These are phyloP conservation scores for Stagonosporopsis cucurbitacearum DNA, from an alignment of 2,329 filamentous ascomycete genomes.

Conservation along the genomic window DNA sequence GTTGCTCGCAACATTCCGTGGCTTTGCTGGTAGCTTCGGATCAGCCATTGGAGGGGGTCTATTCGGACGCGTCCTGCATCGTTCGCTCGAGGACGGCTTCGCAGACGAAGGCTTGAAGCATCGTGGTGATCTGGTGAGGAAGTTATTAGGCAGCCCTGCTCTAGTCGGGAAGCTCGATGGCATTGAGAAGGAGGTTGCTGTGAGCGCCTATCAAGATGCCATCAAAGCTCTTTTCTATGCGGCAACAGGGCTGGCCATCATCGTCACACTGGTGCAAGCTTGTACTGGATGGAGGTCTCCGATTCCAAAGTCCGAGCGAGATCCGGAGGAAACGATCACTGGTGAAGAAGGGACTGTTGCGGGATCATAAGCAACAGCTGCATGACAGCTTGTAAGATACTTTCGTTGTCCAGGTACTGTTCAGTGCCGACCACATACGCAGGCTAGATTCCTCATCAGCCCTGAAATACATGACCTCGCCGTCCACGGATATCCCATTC, in stretches of 20 bases:
- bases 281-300: constrained; percentile 62
- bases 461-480: not conserved
- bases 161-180: constrained; percentile 59
- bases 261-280: constrained; percentile 62
- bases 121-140: constrained; percentile 57
- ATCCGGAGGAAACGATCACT: constrained; percentile 30
- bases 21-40: constrained; percentile 82
- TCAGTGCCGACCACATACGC: not conserved
- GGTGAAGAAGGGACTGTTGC: constrained; percentile 27
- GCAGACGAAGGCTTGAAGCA: constrained; percentile 49
- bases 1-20: constrained; percentile 78
- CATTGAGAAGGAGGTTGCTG: constrained; percentile 58
- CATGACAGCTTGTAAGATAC: not conserved
- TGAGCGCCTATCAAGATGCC: constrained; percentile 61
- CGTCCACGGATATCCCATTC: not conserved
- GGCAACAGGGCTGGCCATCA: constrained; percentile 57
- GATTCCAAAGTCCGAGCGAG: constrained; percentile 23
- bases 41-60: constrained; percentile 79
- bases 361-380: not conserved
- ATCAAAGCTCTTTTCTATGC: constrained; percentile 61
- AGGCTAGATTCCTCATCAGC: not conserved
- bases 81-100: constrained; percentile 65
- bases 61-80: constrained; percentile 68
- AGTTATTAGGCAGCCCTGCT: constrained; percentile 65
- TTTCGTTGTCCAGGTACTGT: not conserved